Conservation (phyloP, 257 asterid species). For the Ocimum tenuiflorum region DNA sequence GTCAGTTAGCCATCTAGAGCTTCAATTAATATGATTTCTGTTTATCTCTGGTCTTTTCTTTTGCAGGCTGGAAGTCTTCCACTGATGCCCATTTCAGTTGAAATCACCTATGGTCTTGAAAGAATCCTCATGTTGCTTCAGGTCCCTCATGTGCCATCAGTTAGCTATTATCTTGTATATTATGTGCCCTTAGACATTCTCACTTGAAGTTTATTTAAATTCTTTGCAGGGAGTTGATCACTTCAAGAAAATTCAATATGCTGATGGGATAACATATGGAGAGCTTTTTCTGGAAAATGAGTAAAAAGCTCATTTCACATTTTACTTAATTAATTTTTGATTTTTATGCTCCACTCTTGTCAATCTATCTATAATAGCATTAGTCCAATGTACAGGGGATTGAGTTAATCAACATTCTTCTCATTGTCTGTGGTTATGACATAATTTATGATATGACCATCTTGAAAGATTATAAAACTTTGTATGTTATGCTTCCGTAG, state of each 20-base stretch:
- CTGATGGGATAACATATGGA: constrained; percentile 93
- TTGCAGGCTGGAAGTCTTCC: constrained; percentile 91
- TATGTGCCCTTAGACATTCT: constrained; percentile 12
- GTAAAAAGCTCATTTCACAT: constrained; percentile 37
- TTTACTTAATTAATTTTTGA: constrained; percentile 13
- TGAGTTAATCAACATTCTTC: not conserved
- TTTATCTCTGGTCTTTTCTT: constrained; percentile 13
- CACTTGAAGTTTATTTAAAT: constrained; percentile 18
- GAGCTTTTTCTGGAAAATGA: constrained; percentile 95
- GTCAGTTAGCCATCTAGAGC: not conserved
- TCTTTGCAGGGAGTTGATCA: constrained; percentile 89
- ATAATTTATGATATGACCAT: not conserved
- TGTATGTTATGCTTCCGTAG: not conserved
- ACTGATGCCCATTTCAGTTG: constrained; percentile 83
- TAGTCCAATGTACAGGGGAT: not conserved
- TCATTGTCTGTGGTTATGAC: not conserved
- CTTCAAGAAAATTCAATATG: constrained; percentile 92
- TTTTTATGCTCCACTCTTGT: not conserved
- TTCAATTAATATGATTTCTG: not conserved
- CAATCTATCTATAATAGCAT: not conserved
- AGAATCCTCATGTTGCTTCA: constrained; percentile 97
- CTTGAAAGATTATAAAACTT: not conserved
- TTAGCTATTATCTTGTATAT: constrained; percentile 11
- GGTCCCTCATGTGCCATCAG: constrained; percentile 39
- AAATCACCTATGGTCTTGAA: constrained; percentile 96